Base-by-base conservation (phyloP, 2,329 filamentous ascomycete species). In the Fusarium bulbicola region DNA sequence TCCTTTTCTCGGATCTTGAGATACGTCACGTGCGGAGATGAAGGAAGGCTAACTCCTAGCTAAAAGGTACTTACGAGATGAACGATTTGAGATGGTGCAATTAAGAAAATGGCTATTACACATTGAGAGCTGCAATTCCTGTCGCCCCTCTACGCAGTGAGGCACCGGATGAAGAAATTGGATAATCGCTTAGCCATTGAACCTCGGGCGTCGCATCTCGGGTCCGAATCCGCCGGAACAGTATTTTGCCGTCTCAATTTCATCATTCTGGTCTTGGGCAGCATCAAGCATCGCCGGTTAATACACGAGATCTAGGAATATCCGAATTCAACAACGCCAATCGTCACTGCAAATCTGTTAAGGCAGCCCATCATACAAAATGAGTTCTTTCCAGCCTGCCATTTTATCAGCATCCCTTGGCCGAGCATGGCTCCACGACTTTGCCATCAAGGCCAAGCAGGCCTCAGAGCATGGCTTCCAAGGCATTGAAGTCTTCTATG, bases 401-500 rank as follows among this genome's bases (percentile, higher is more conserved):
- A 67, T 67, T 2, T 7, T 67, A 8, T 67, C 64, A 1, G 64
- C 39, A 9, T 67, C 64, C 1, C 64, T 67, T 10, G 64, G 64
- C 21, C 52, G 64, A 37, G 64, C 64, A 26, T 67, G 64, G 64
- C 20, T 66, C 5, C 64, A 67, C 39, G 40, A 47, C 7, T 67
- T 67, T 16, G 40, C 34, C 12, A 58, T 37, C 16, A 67, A 67
- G 9, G 53, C 63, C 3, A 42, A 20, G 1, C 52, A 67, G 5
- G 62, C 64, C 24, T 53, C 62, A 5, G 36, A 16, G 1, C 24
- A 66, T 18, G 64, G 64, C 7, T 67, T 67, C 3, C 28, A 66
- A 42, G 64, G 64, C 6, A 67, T 67, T 12, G 64, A 67, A 16
- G 24, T 67, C 14, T 67, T 67, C 5, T 67, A 67, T 1, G 64